Conservation (phyloP, 805 yeast species). For the Hanseniaspora occidentalis region DNA sequence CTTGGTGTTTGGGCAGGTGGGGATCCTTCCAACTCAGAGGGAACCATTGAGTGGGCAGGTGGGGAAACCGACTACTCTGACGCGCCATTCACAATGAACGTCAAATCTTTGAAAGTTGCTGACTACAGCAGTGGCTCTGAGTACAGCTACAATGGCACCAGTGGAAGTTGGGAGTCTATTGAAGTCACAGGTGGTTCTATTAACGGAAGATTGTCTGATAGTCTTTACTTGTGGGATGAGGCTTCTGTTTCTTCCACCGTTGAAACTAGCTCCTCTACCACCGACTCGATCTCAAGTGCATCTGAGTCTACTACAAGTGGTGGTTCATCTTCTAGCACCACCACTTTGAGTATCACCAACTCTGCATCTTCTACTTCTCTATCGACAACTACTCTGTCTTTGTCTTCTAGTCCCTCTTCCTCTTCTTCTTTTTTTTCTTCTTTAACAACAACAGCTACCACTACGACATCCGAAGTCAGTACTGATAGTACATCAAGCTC, state of each 20-base stretch:
- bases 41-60: constrained; percentile 78
- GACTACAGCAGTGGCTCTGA: constrained; percentile 57
- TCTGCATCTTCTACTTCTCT: constrained; percentile 6
- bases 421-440: constrained; percentile 11
- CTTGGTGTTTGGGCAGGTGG: constrained; percentile 81
- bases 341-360: constrained; percentile 5
- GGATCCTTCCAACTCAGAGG: constrained; percentile 47
- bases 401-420: constrained; percentile 8
- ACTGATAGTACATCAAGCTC: background rate
- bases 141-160: constrained; percentile 40
- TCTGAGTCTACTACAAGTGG: constrained; percentile 5
- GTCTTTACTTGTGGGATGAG: constrained; percentile 20
- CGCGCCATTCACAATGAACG: constrained; percentile 58
- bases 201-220: constrained; percentile 43
- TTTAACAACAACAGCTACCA: constrained; percentile 8
- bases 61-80: constrained; percentile 52
- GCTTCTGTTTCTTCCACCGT: constrained; percentile 15
- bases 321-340: constrained; percentile 8
- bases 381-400: constrained; percentile 5
- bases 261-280: constrained; percentile 7
- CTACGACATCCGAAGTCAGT: constrained; percentile 1
- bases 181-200: constrained; percentile 44
- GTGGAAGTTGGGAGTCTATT: constrained; percentile 53
- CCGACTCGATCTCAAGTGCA: constrained; percentile 7
- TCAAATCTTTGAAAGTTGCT: constrained; percentile 46